phyloP scores from a whole-genome alignment of 106 monocot species.

The Apostasia shenzhenica region DNA sequence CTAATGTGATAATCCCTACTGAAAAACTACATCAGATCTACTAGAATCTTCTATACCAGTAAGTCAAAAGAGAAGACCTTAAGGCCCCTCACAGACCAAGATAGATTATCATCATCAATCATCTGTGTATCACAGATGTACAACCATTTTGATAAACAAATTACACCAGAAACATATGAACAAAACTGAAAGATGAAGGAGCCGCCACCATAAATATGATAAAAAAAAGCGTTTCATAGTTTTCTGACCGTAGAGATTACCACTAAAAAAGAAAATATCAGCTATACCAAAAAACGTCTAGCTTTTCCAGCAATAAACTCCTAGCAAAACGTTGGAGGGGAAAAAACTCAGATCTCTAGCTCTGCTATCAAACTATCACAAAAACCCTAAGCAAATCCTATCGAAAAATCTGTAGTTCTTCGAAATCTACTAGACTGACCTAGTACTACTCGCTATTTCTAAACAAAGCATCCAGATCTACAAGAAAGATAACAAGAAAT shows the following conservation, averaged over 20 bases:
- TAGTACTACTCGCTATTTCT: background rate
- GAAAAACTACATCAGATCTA: background rate
- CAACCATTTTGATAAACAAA: background rate
- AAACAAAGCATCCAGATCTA: constrained; percentile 1
- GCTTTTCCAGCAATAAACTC: background rate
- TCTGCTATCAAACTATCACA: background rate
- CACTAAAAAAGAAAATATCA: background rate
- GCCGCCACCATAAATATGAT: background rate
- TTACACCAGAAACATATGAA: background rate
- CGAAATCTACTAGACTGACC: background rate
- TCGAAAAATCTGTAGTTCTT: background rate
- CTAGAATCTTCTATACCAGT: background rate
- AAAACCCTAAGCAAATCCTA: background rate
- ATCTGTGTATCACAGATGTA: too few species aligned
- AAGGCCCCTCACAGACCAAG: background rate
- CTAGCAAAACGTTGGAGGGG: background rate
- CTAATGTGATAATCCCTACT: too few species aligned
- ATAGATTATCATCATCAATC: background rate
- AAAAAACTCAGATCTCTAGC: background rate
- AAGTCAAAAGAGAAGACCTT: background rate
- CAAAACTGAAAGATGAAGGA: background rate
- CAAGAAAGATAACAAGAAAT: background rate
- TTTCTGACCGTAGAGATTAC: background rate
- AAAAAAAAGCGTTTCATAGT: too few species aligned
- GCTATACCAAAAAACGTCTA: background rate